Conservation (phyloP, 345 rosid genomes). For the Bretschneidera sinensis region DNA sequence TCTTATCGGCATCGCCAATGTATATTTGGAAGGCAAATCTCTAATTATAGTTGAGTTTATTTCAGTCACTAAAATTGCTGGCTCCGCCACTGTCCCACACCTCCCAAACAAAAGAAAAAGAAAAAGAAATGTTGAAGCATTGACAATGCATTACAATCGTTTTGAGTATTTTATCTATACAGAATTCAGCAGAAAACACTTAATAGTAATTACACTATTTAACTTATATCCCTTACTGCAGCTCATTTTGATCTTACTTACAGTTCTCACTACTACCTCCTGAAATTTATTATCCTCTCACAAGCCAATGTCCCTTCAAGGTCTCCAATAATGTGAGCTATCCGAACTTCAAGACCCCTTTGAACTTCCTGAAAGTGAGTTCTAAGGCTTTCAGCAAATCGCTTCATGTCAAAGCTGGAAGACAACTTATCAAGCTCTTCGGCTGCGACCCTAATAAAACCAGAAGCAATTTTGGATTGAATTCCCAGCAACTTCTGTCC, state of each 20-base stretch:
- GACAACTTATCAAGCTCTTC: slow-evolving; percentile 44
- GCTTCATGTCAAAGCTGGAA: slow-evolving; percentile 51
- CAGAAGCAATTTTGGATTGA: slow-evolving; percentile 59
- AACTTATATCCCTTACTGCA: background rate
- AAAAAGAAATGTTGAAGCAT: too few species aligned
- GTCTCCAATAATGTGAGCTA: slow-evolving; percentile 81
- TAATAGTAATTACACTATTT: too few species aligned
- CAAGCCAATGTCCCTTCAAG: slow-evolving; percentile 86
- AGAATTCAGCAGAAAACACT: too few species aligned
- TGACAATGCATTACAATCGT: too few species aligned
- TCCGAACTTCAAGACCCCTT: slow-evolving; percentile 86
- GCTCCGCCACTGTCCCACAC: too few species aligned
- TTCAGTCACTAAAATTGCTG: too few species aligned
- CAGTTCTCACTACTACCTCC: slow-evolving; percentile 23
- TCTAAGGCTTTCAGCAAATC: slow-evolving; percentile 59
- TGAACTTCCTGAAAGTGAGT: slow-evolving; percentile 76
- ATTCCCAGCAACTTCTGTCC: slow-evolving; percentile 83
- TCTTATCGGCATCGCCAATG: too few species aligned
- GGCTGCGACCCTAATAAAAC: slow-evolving; percentile 39
- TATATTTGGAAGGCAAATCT: too few species aligned
- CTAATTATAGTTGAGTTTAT: too few species aligned
- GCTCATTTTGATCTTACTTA: background rate
- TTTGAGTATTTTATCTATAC: too few species aligned
- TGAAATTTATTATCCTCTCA: slow-evolving; percentile 65
- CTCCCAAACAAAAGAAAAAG: too few species aligned